Evolutionary conservation across 139 green algal species (phyloP), one percentile per base, ranked within the genome.

Genomic region (Penium margaritaceum): DNA sequence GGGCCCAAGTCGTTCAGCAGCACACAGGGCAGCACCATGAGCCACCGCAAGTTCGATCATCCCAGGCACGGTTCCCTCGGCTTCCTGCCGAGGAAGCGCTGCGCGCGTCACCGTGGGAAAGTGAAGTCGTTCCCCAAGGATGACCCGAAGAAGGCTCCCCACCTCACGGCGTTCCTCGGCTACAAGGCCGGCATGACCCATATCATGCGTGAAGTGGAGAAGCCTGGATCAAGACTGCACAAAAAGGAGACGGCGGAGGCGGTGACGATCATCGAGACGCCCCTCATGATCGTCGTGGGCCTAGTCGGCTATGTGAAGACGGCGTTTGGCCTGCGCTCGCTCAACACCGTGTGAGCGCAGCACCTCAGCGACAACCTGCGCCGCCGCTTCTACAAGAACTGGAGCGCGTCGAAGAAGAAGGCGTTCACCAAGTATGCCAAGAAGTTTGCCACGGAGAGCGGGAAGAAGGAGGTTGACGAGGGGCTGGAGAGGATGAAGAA

Each of bases 211-310:
- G n/a, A n/a, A n/a, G n/a, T n/a, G n/a, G n/a, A n/a, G n/a, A n/a
- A n/a, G n/a, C n/a, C n/a, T n/a, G n/a, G n/a, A n/a, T n/a, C n/a
- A 83, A 61, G 98, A 90, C 86, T 96, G 65, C 95, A 99, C 89
- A 98, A 98, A 90, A 99, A 99, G 92, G 95, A 99, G 89, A 89
- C 90, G 12, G 90, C 84, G 81, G 95, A 99, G 88, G 81, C 90
- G 21, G 95, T 99, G n/a, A n/a, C n/a, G n/a, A n/a, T n/a, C n/a
- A n/a, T n/a, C n/a, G 95, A 99, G 86, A 88, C 85, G 33, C 95
- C 95, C 17, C 89, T 94, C 44, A 94, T 99, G 89, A 86, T 97
- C n/a, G 89, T 98, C 38, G 91, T 98, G 51, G 95, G 94, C 63
- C 83, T 97, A 15, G 90, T 97, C 12, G 95, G 93, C 66, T 99